Conservation (phyloP, 179 eudicot species). For the Beta macrorhiza region DNA sequence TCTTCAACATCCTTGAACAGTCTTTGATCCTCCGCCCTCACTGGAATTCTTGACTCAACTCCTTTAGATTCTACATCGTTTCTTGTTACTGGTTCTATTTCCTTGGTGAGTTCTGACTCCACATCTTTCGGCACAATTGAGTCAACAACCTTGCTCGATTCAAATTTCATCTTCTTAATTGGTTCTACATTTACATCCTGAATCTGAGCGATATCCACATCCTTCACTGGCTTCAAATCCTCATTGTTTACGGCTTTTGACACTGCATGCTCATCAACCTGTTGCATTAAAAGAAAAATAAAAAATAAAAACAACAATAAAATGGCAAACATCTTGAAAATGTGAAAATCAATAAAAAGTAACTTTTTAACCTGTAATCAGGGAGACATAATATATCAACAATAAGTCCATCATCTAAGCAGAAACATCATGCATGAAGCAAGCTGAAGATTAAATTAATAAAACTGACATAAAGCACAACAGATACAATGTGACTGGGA, state of each 20-base stretch:
- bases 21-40: constrained; percentile 39
- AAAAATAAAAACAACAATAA: not conserved
- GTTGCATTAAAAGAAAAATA: not conserved
- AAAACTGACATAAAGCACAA: not conserved
- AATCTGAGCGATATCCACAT: constrained; percentile 22
- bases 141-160: constrained; percentile 27
- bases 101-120: constrained; percentile 16
- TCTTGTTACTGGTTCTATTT: constrained; percentile 22
- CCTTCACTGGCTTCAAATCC: constrained; percentile 31
- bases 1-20: constrained; percentile 61
- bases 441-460: not conserved
- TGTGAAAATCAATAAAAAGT: not conserved
- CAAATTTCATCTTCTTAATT: constrained; percentile 24
- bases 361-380: not conserved
- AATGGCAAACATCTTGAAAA: not conserved
- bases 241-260: constrained; percentile 26
- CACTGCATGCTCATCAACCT: constrained; percentile 43
- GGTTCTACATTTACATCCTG: constrained; percentile 24
- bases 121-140: constrained; percentile 25
- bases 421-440: not conserved
- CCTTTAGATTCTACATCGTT: constrained; percentile 21
- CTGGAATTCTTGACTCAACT: constrained; percentile 26
- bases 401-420: not conserved
- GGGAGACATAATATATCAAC: not conserved
- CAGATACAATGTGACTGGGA: not conserved